Conservation (phyloP, 2,329 filamentous ascomycete genomes). For the Penicillium brasilianum region DNA sequence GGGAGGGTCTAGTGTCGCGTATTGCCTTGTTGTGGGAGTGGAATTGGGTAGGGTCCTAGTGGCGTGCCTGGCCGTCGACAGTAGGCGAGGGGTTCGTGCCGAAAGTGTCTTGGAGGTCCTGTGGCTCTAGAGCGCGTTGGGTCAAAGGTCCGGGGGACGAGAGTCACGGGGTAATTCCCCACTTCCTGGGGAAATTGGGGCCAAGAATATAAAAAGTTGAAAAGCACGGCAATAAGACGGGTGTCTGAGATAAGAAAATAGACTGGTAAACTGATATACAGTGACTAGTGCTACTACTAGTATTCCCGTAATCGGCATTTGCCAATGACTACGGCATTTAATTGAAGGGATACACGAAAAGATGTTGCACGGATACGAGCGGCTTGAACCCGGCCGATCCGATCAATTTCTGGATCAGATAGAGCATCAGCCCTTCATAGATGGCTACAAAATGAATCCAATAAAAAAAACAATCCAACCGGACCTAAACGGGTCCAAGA, state of each 20-base stretch:
- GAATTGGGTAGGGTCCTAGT: background rate
- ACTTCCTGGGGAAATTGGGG: background rate
- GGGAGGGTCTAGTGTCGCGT: background rate
- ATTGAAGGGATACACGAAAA: too few relatives aligned
- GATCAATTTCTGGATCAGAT: slow-evolving; percentile 16
- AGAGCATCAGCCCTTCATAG: slow-evolving; percentile 8
- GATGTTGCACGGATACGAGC: background rate
- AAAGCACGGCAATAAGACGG: background rate
- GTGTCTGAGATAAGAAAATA: too few relatives aligned
- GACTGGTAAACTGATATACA: too few relatives aligned
- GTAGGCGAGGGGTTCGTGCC: background rate
- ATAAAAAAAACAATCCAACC: background rate
- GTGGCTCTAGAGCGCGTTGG: slow-evolving; percentile 4
- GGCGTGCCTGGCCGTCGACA: background rate
- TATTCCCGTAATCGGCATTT: too few relatives aligned
- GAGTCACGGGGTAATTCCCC: background rate
- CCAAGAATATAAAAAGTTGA: background rate
- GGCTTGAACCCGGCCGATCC: slow-evolving; percentile 3
- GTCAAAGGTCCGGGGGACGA: background rate
- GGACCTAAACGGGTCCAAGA: background rate
- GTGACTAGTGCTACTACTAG: too few relatives aligned
- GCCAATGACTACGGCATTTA: too few relatives aligned
- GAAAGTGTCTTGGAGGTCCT: background rate
- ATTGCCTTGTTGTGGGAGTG: background rate
- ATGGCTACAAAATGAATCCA: background rate